These are phyloP conservation scores for Ustilago xerochloae DNA, from an alignment of 1,284 basidiomycete genomes.

Conservation along the genomic window DNA sequence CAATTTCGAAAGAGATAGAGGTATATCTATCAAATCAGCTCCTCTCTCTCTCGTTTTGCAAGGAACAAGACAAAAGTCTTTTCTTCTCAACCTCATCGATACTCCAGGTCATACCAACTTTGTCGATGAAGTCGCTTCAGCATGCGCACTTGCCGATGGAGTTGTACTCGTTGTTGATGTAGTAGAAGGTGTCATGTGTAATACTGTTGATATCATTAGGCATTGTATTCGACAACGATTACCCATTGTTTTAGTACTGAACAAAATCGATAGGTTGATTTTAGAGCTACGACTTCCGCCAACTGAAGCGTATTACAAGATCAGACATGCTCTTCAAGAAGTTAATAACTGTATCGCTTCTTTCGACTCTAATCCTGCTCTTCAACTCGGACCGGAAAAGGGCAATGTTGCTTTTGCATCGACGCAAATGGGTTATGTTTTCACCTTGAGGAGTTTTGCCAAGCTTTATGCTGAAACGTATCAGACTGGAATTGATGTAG, in stretches of 20 bases:
- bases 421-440: conserved; percentile 97
- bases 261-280: conserved; percentile 97
- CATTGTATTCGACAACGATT: conserved; percentile 72
- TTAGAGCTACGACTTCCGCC: conserved; percentile 96
- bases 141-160: conserved; percentile 90
- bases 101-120: conserved; percentile 99
- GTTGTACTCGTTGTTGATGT: conserved; percentile 79
- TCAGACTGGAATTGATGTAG: conserved; percentile 71
- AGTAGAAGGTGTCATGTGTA: conserved; percentile 65
- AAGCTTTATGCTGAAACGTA: conserved; percentile 95
- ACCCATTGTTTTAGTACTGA: conserved; percentile 92
- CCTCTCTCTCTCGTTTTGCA: conserved; percentile 93
- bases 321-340: conserved; percentile 98
- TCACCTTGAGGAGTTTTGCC: conserved; percentile 92
- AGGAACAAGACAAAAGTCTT: conserved; percentile 90
- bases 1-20: conserved; percentile 83
- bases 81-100: conserved; percentile 92
- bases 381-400: conserved; percentile 88
- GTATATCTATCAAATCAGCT: conserved; percentile 94
- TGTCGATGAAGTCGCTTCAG: conserved; percentile 87
- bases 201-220: conserved; percentile 58
- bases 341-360: conserved; percentile 83
- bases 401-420: conserved; percentile 98
- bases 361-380: conserved; percentile 86
- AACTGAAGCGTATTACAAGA: conserved; percentile 96